Percentiles rank a stretch among this genome's conserved stretches.
Evolutionary conservation across 495 filamentous ascomycete genomes (phyloP).

Genomic region (Xylaria bambusicola): DNA sequence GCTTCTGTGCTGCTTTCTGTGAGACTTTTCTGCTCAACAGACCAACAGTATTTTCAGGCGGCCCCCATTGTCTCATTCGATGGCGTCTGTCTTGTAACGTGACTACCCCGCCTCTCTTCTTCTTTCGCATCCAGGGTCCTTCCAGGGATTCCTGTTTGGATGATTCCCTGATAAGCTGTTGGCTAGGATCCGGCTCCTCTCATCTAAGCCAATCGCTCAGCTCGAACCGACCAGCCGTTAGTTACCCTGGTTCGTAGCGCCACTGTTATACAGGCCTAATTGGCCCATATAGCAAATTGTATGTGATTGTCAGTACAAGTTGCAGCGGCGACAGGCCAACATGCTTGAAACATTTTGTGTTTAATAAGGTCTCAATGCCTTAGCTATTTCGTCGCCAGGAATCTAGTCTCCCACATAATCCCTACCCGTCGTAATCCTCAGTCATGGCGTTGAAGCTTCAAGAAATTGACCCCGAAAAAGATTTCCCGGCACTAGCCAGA

Average conservation of each 20-base stretch:
- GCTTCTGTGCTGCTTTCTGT: neutral
- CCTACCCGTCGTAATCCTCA: neutral
- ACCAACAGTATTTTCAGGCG: neutral
- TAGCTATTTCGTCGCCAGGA: neutral
- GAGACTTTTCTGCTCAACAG: neutral
- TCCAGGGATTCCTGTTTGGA: too few relatives aligned
- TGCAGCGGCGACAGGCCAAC: too few relatives aligned
- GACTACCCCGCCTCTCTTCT: neutral
- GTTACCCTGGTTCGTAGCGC: too few relatives aligned
- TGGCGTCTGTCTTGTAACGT: neutral
- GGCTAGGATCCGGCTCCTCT: too few relatives aligned
- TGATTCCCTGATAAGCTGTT: neutral
- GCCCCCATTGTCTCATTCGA: neutral
- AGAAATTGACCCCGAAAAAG: conserved; percentile 17
- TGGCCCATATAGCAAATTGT: too few relatives aligned
- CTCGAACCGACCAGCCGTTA: too few relatives aligned
- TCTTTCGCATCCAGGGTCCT: neutral
- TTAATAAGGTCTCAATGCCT: too few relatives aligned
- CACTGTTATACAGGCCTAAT: too few relatives aligned
- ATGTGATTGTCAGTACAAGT: too few relatives aligned
- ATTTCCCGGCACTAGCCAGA: conserved; percentile 20
- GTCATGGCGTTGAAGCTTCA: conserved; percentile 19
- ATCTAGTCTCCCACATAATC: neutral
- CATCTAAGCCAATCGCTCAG: too few relatives aligned
- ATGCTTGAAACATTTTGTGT: too few relatives aligned